These are phyloP conservation scores for Geranium incanum DNA, from an alignment of 441 rosid species.

Conservation along the genomic window DNA sequence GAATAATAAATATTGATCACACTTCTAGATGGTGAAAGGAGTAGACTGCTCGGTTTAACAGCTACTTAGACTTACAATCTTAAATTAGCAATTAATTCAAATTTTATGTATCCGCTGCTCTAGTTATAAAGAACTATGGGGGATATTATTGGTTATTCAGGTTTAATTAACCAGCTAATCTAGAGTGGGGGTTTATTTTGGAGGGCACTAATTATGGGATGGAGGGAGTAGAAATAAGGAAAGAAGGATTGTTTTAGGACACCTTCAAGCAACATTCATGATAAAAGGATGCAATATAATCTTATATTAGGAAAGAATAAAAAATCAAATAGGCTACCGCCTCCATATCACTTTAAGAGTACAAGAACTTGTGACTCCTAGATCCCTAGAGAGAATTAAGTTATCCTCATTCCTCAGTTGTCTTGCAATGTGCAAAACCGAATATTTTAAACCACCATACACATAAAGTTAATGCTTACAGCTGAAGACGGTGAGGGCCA, in stretches of 20 bases:
- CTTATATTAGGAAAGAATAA: no score
- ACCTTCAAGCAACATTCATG: not conserved
- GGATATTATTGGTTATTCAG: no score
- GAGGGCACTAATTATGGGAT: no score
- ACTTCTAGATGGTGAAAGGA: not conserved
- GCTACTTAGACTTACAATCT: not conserved
- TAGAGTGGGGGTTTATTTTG: no score
- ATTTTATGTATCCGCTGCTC: no score
- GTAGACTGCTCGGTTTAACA: not conserved
- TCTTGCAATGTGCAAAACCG: not conserved
- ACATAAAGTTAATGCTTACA: conserved; percentile 30
- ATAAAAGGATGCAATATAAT: not conserved
- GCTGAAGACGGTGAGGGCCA: conserved; percentile 87
- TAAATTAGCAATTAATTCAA: no score
- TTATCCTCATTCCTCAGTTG: not conserved
- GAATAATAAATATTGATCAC: no score
- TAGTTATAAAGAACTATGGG: no score
- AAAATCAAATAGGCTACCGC: no score
- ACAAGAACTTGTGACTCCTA: not conserved
- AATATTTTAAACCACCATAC: no score
- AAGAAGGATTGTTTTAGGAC: not conserved
- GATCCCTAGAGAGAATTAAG: not conserved
- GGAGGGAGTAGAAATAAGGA: not conserved
- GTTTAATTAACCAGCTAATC: no score
- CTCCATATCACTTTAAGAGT: not conserved